Percentiles rank a stretch among this genome's conserved stretches.
Evolutionary conservation across 108 stramenopile genomes (phyloP).

Genomic region (Pseudonitzschia multiseries): DNA sequence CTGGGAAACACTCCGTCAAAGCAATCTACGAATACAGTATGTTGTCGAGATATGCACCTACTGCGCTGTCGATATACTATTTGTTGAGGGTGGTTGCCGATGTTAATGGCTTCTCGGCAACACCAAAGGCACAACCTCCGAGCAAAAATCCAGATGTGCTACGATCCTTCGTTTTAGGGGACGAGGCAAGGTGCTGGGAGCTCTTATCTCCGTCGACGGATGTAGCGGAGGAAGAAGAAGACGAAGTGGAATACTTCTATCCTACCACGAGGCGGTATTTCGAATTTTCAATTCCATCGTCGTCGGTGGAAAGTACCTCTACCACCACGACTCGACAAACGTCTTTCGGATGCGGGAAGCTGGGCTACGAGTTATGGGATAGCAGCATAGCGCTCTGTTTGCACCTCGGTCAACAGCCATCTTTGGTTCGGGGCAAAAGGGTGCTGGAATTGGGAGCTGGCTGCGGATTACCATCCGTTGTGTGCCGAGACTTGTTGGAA

Average conservation of each 20-base stretch:
- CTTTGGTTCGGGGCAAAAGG: not conserved
- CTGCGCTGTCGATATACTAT: not conserved
- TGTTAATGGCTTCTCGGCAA: not conserved
- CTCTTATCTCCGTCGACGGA: not conserved
- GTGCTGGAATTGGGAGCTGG: conserved; percentile 44
- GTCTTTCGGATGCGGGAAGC: conserved; percentile 47
- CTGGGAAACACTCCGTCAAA: not conserved
- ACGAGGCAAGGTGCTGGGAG: conserved; percentile 6
- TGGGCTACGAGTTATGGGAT: conserved; percentile 44
- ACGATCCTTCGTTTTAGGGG: not conserved
- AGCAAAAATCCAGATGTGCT: conserved; percentile 7
- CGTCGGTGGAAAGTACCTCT: conserved; percentile 1
- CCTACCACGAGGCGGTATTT: conserved; percentile 33
- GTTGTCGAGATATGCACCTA: not conserved
- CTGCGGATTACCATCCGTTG: conserved; percentile 38
- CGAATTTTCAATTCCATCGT: conserved; percentile 17
- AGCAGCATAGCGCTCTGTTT: conserved; percentile 35
- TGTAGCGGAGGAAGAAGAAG: conserved; percentile 26
- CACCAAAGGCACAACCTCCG: not conserved
- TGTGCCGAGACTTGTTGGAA: conserved; percentile 26
- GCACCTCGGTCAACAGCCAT: conserved; percentile 2
- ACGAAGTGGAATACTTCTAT: conserved; percentile 45
- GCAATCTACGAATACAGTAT: not conserved
- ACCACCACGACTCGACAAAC: conserved; percentile 33
- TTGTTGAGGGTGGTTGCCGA: not conserved